Conservation (phyloP, 2,329 filamentous ascomycete species). For the Colletotrichum chlorophyti region DNA sequence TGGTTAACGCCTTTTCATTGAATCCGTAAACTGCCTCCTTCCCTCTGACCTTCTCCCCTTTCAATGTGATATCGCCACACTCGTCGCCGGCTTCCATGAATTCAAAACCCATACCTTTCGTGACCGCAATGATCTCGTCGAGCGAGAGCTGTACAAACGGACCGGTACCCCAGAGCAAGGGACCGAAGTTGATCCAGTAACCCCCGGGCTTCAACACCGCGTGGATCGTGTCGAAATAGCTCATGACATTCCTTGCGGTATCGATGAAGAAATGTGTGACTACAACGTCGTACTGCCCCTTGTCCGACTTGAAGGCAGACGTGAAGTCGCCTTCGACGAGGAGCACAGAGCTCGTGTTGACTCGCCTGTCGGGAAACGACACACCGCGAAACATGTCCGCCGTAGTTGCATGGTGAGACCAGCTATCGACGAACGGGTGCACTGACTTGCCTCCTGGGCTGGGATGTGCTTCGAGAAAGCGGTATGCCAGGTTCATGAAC, state of each 20-base stretch:
- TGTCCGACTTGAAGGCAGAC: conserved; percentile 40
- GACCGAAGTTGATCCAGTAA: conserved; percentile 63
- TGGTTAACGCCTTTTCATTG: conserved; percentile 55
- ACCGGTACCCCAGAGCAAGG: conserved; percentile 59
- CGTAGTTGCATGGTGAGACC: conserved; percentile 61
- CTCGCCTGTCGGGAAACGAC: conserved; percentile 48
- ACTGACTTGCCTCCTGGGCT: conserved; percentile 37
- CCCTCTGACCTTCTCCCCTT: conserved; percentile 47
- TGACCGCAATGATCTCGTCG: conserved; percentile 57
- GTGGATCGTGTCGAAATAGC: conserved; percentile 61
- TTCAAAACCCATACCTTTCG: conserved; percentile 57
- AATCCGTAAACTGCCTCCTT: conserved; percentile 60
- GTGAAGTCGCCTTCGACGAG: conserved; percentile 65
- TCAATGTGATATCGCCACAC: conserved; percentile 52
- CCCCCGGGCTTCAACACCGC: conserved; percentile 53
- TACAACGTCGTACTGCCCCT: conserved; percentile 52
- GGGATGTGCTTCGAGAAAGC: conserved; percentile 49
- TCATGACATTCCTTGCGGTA: conserved; percentile 62
- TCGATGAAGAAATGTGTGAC: conserved; percentile 68
- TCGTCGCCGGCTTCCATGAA: conserved; percentile 50
- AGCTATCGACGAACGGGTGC: conserved; percentile 61
- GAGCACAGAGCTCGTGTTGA: conserved; percentile 46
- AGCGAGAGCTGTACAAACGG: conserved; percentile 62
- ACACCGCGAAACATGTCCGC: conserved; percentile 53
- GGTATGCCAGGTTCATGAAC: conserved; percentile 62